These are phyloP conservation scores for Vanrija sp. DNA, from an alignment of 1,284 basidiomycete species.

Conservation along the genomic window DNA sequence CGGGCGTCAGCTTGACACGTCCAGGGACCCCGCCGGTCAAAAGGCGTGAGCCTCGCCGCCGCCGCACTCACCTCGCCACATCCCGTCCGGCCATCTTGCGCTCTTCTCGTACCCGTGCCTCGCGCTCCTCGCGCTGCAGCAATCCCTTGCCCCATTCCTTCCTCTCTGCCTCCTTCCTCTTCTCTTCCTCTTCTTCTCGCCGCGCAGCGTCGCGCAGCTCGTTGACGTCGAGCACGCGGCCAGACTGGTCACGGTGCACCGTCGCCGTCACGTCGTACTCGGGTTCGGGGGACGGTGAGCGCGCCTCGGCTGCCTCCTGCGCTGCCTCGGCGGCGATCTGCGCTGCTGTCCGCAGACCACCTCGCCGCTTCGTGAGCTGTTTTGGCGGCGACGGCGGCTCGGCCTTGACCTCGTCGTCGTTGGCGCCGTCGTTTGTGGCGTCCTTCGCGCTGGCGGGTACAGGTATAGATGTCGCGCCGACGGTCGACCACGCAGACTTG, in stretches of 20 bases:
- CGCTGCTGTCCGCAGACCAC: conserved; percentile 69
- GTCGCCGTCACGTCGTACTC: conserved; percentile 72
- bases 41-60: neutral
- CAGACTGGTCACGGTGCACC: conserved; percentile 85
- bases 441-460: conserved; percentile 20
- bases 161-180: conserved; percentile 80
- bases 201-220: conserved; percentile 77
- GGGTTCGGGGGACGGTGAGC: conserved; percentile 49
- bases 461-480: conserved; percentile 30
- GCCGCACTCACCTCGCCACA: conserved; percentile 60
- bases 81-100: conserved; percentile 62
- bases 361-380: conserved; percentile 51
- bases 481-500: conserved; percentile 37
- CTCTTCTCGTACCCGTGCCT: conserved; percentile 61
- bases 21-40: too few species aligned
- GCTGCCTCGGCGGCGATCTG: conserved; percentile 52
- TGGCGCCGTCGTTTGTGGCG: conserved; percentile 22
- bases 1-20: conserved; percentile 5
- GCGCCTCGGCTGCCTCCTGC: conserved; percentile 55
- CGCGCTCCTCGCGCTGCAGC: conserved; percentile 74
- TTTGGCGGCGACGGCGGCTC: neutral
- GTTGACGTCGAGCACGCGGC: conserved; percentile 83
- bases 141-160: conserved; percentile 97
- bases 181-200: conserved; percentile 66
- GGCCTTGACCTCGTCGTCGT: neutral